phyloP scores from a whole-genome alignment of 2,329 filamentous ascomycete species.

The Paracorniculantispora psalliotae region DNA sequence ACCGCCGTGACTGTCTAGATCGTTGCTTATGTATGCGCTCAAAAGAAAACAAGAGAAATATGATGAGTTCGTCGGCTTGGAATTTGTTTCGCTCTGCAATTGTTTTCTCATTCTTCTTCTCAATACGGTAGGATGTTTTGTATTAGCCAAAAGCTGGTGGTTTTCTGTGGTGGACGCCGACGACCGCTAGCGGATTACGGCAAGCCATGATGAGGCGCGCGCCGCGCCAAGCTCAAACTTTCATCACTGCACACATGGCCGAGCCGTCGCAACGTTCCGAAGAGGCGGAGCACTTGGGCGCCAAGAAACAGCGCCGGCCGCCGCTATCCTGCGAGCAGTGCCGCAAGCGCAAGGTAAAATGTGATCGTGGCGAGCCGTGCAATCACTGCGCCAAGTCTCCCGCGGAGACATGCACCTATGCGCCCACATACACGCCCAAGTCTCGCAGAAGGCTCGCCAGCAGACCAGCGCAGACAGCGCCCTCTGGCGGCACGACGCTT shows the following conservation, averaged over 20 bases:
- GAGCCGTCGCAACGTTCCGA: slow-evolving; percentile 37
- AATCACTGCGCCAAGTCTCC: slow-evolving; percentile 54
- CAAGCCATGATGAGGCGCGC: not conserved
- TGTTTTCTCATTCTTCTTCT: too few relatives aligned
- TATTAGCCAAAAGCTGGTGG: too few relatives aligned
- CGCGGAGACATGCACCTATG: slow-evolving; percentile 51
- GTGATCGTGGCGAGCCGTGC: slow-evolving; percentile 55
- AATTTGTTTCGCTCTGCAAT: too few relatives aligned
- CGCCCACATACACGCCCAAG: slow-evolving; percentile 28
- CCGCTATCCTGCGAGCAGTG: slow-evolving; percentile 52
- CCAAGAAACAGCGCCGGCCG: slow-evolving; percentile 36
- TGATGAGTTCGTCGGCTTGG: too few relatives aligned
- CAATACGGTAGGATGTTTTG: too few relatives aligned
- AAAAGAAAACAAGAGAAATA: too few relatives aligned
- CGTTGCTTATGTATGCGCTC: too few relatives aligned
- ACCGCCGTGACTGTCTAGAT: not conserved
- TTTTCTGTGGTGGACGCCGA: too few relatives aligned
- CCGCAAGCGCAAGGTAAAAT: slow-evolving; percentile 56
- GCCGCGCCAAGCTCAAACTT: not conserved
- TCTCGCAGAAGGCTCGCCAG: not conserved
- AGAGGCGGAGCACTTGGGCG: slow-evolving; percentile 18
- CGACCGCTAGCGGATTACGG: not conserved
- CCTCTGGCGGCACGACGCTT: not conserved
- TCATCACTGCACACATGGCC: not conserved
- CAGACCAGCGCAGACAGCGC: not conserved